Base-by-base conservation (phyloP, 1,284 basidiomycete species). In the Heimioporus retisporus region DNA sequence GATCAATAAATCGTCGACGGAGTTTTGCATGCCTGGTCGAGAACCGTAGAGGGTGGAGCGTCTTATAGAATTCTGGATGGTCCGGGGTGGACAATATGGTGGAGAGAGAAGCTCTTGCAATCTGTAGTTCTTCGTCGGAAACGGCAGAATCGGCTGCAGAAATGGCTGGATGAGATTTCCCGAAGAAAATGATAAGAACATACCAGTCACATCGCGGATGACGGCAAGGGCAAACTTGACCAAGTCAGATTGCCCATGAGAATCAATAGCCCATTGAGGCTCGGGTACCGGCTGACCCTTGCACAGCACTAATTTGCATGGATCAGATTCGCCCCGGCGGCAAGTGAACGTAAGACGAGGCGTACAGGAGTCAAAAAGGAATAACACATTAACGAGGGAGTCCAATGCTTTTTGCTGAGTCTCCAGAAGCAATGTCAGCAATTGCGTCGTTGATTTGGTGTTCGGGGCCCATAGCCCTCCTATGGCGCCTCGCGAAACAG, bases 281-380 rank as follows among this genome's bases (percentile, higher is more conserved):
- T 4, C n/a, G n/a, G 44, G 14, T 31, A 66, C 57, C 21, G 23
- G 2, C 19, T 55, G 31, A 16, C 43, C 55, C 3, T 35, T 59
- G 11, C 51, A 46, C 13, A 59, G 6, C 25, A 31, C 56, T 69
- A 1, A 8, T 59, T n/a, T 31, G 23, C n/a, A 50, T 0, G 19
- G 5, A 10, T 61, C 19, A 61, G 35, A 21, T n/a, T 11, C 31
- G 8, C 14, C 23, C 35, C 19, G 3, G 14, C 3, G 46, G 23
- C 7, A 1, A 15, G 28, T 19, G 5, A 25, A 69, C 4, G 60
- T 6, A 16, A 46, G 19, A 19, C 44, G 6, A 6, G 50, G 25
- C 69, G 19, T 54, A 65, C 69, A 13, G 16, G n/a, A 54, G 44
- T 55, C 28, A 43, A 70, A 62, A 48, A 71, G 63, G 35, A 43